These are phyloP conservation scores for Populus davidiana DNA, from an alignment of 345 rosid genomes.

Conservation along the genomic window DNA sequence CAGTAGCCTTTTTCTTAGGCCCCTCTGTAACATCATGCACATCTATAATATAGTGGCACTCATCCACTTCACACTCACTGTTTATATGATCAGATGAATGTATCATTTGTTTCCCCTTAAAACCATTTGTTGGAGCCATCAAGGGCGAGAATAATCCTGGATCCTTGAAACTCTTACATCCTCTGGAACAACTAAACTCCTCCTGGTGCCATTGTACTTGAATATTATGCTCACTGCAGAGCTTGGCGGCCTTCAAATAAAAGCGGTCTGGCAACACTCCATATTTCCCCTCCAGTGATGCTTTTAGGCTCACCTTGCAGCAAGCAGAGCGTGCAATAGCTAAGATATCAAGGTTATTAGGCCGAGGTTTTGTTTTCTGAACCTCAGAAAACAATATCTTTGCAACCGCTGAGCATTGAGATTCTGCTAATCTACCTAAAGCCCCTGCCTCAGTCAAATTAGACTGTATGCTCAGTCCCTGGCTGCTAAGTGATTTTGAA, in stretches of 20 bases:
- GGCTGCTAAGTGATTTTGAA: conserved; percentile 44
- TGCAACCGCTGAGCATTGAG: conserved; percentile 67
- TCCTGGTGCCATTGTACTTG: conserved; percentile 84
- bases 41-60: conserved; percentile 75
- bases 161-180: conserved; percentile 63
- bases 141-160: conserved; percentile 32
- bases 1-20: conserved; percentile 38
- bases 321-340: conserved; percentile 79
- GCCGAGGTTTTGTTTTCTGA: conserved; percentile 79
- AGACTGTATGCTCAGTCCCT: conserved; percentile 37
- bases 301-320: conserved; percentile 78
- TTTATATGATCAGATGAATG: conserved; percentile 29
- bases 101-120: conserved; percentile 13
- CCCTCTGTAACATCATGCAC: conserved; percentile 49
- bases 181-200: conserved; percentile 70
- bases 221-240: conserved; percentile 86
- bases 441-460: conserved; percentile 30
- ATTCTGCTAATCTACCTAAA: conserved; percentile 53
- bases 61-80: conserved; percentile 67
- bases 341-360: conserved; percentile 74
- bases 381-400: conserved; percentile 60
- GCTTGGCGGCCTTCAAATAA: conserved; percentile 89
- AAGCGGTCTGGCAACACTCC: conserved; percentile 71
- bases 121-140: conserved; percentile 41
- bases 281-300: conserved; percentile 65